Conservation (phyloP, 768 basidiomycete genomes). For the Pulveroboletus sp. region DNA sequence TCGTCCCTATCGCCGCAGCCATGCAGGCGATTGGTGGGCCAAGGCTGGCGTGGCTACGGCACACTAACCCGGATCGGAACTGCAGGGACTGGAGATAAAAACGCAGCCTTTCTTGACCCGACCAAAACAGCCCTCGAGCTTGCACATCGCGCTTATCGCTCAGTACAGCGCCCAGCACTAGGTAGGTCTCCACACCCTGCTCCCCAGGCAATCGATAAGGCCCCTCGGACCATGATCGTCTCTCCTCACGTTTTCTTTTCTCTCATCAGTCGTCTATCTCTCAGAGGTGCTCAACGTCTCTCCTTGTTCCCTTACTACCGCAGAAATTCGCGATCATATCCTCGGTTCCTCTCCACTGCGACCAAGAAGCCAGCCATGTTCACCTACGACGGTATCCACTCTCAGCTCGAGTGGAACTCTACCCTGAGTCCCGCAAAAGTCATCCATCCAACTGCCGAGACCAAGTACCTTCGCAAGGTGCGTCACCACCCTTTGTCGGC, state of each 20-base stretch:
- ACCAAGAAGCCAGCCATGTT: constrained; percentile 38
- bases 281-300: constrained; percentile 12
- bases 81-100: constrained; percentile 10
- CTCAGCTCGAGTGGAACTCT: constrained; percentile 92
- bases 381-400: constrained; percentile 56
- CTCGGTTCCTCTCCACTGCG: constrained; percentile 8
- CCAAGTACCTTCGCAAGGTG: constrained; percentile 90
- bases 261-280: constrained; percentile 14
- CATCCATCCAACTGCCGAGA: constrained; percentile 66
- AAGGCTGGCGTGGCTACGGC: background rate
- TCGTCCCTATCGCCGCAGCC: constrained; percentile 1
- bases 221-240: constrained; percentile 4
- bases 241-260: constrained; percentile 7
- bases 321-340: constrained; percentile 7
- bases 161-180: constrained; percentile 9
- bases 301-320: background rate
- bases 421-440: constrained; percentile 69
- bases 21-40: constrained; percentile 9
- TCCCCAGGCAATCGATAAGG: constrained; percentile 16
- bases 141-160: constrained; percentile 4
- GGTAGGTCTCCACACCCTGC: constrained; percentile 18
- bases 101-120: background rate
- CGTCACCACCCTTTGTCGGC: constrained; percentile 14
- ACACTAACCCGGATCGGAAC: background rate
- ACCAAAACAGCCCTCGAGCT: background rate